Evolutionary conservation across 2,329 filamentous ascomycete genomes (phyloP), one percentile per base, ranked within the genome.

Genomic region (Penicillium concentricum): DNA sequence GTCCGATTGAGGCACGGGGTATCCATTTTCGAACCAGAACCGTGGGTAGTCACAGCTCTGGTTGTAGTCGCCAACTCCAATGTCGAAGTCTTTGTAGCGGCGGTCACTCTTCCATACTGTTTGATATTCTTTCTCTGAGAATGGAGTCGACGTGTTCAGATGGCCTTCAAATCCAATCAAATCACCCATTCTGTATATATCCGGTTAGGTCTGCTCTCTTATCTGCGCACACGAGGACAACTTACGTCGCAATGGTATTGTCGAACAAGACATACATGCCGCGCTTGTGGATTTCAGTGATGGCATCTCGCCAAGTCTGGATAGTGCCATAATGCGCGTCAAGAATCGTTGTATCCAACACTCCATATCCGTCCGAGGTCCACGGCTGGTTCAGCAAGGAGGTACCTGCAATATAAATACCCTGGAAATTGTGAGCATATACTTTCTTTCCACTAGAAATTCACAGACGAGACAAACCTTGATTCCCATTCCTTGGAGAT

Each of bases 191-290:
- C 63, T 68, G 43, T 2, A 15, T 16, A 22, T 22, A 16, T 5
- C 34, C 46, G 7, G 8, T 56, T 56, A 51, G 51, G 10, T 12
- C 15, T 20, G 15, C 22, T 13, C 22, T 20, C 6, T 16, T n/a
- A 5, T 13, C 10, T 12, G 12, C 8, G 26, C 24, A 18, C 5
- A n/a, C 2, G 5, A 8, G 26, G 7, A 18, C 8, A 32, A 71
- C 78, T 75, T 71, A 80, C 76, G 85, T 88, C 41, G 83, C 81
- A 67, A 87, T 82, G 3, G 86, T 88, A 66, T 87, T 87, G 68
- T 88, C 86, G 51, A 88, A 71, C 24, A 88, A 72, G 45, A 87
- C 83, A 70, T 87, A 87, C 85, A 88, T 87, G 52, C 78, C 81
- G 28, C 82, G 77, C 5, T 72, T 72, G 66, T 88, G 86, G 16